Evolutionary conservation across 306 rosid genomes (phyloP), one percentile per base, ranked within the genome.

Genomic region (Corylus americana): DNA sequence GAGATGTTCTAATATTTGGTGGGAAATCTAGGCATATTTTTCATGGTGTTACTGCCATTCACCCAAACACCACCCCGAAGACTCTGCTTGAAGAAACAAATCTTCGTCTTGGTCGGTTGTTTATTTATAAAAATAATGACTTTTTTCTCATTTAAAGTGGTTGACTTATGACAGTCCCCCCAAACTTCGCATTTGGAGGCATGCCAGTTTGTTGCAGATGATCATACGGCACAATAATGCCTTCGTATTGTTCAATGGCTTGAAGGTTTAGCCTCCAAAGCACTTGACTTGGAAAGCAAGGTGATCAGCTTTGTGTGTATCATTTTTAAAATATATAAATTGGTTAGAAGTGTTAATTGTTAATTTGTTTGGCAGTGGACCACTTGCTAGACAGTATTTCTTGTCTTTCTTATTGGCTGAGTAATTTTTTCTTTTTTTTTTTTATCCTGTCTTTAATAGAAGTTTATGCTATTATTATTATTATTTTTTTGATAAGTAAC

Each of bases 201-300:
- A 83, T 95, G 97, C 86, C 93, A 95, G 85, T 93, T 95, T 85
- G 99, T 91, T 50, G 79, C 84, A 0, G 93, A 90, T 81, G 92
- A 95, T 84, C 98, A 84, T 84, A 84, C 89, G 3, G 96, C 97
- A 74, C 99, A 95, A 69, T 89, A 91, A 78, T 93, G 91, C 86
- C 91, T 95, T 73, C 89, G 99, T 58, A 88, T 95, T 79, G 96
- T 95, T 83, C 97, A 95, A 82, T 95, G 99, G 99, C 85, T 95
- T 63, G 99, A 95, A 88, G 88, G 86, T 79, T 85, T 95, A 83
- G 93, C 99, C 81, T 93, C 99, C 69, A 93, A 95, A 81, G 92
- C 93, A 79, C 98, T 95, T 74, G 98, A 93, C 78, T 83, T 90
- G 88, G 98, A 93, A 85, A 89, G 87, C 73, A 90, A 95, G 99